Percentiles rank a stretch among this genome's conserved stretches.
phyloP scores from a whole-genome alignment of 805 yeast genomes.

The Hanseniaspora pseudoguilliermondii region DNA sequence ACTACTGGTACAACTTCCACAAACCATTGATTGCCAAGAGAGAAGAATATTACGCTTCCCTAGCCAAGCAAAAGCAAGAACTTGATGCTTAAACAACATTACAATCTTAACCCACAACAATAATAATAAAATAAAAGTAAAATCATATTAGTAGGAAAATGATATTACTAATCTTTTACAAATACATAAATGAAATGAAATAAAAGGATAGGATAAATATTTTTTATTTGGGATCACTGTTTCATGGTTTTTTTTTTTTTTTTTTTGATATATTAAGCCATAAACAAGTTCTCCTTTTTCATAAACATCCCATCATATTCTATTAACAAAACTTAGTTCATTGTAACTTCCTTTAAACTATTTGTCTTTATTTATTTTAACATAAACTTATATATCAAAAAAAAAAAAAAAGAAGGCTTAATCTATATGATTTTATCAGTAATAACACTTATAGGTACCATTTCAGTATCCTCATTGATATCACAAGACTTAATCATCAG shows the following conservation, averaged over 20 bases:
- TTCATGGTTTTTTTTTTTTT: no score
- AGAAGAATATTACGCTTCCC: constrained; percentile 71
- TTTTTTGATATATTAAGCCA: not conserved
- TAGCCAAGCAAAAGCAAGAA: constrained; percentile 57
- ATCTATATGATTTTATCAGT: not conserved
- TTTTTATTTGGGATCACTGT: not conserved
- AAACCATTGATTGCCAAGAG: constrained; percentile 56
- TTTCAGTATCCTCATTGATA: constrained; percentile 26
- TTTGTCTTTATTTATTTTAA: not conserved
- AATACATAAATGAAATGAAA: not conserved
- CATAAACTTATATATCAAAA: not conserved
- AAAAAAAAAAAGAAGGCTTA: not conserved
- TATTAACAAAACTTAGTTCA: no score
- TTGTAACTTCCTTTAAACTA: not conserved
- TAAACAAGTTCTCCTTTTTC: not conserved
- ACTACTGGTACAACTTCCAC: constrained; percentile 84
- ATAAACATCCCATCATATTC: not conserved
- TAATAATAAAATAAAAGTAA: not conserved
- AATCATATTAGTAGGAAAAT: not conserved
- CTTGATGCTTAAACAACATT: constrained; percentile 2
- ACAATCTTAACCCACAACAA: not conserved
- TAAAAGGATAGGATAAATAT: not conserved
- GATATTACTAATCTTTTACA: not conserved
- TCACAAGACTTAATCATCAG: constrained; percentile 19
- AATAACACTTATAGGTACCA: constrained; percentile 29